Percentiles rank a stretch among this genome's conserved stretches.
These are phyloP conservation scores for Dothideomycetes sp. DNA, from an alignment of 2,329 filamentous ascomycete genomes.

Conservation along the genomic window DNA sequence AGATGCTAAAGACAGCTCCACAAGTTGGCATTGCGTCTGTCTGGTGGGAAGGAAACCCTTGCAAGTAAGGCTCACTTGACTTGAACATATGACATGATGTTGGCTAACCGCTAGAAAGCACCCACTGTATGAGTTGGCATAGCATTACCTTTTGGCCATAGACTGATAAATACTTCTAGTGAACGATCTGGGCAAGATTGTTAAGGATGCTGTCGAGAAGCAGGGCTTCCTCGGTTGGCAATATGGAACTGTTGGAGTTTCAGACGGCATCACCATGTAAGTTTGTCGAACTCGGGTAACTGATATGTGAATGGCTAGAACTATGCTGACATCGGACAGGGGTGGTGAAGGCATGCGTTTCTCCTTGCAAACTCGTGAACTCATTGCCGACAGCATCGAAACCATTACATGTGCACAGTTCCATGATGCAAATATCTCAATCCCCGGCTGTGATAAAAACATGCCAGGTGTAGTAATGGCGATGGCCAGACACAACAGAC, in stretches of 20 bases:
- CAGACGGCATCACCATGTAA: constrained; percentile 83
- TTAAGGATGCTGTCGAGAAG: constrained; percentile 71
- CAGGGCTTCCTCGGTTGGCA: constrained; percentile 90
- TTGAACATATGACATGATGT: too few relatives aligned
- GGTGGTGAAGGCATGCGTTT: constrained; percentile 91
- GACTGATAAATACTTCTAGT: constrained; percentile 41
- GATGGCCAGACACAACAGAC: constrained; percentile 81
- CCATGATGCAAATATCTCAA: constrained; percentile 93
- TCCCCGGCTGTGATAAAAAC: constrained; percentile 98
- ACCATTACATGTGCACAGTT: constrained; percentile 98
- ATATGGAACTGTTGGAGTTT: constrained; percentile 84
- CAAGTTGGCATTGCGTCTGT: constrained; percentile 87
- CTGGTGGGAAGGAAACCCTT: constrained; percentile 97
- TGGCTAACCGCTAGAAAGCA: constrained; percentile 28
- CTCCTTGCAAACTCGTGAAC: constrained; percentile 83
- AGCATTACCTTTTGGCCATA: too few relatives aligned
- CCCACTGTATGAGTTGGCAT: constrained; percentile 36
- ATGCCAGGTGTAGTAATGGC: constrained; percentile 96
- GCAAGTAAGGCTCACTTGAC: constrained; percentile 70
- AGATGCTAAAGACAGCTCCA: constrained; percentile 81
- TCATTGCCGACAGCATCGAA: constrained; percentile 97
- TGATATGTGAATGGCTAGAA: too few relatives aligned
- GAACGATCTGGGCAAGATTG: constrained; percentile 75
- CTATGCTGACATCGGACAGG: constrained; percentile 43
- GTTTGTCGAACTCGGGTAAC: not conserved